Base-by-base conservation (phyloP, 805 yeast genomes). In the Nakazawaea pomicola region DNA sequence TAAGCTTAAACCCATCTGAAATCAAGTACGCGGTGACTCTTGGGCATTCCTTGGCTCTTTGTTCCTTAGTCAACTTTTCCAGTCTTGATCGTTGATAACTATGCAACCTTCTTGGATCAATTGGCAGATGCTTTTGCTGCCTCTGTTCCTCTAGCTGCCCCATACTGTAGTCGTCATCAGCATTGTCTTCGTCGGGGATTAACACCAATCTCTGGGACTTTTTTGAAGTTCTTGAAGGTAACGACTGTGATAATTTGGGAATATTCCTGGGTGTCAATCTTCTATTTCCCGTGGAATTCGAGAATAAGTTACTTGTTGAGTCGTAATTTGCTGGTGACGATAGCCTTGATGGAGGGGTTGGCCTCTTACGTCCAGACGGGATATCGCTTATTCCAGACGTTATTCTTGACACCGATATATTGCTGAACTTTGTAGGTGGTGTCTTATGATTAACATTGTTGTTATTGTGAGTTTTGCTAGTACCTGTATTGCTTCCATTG, bases 21-120 rank as follows among this genome's bases (percentile, higher is more conserved):
- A 90, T 82, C 49, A 88, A 76, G 61, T 91, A 91, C 1, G 98
- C 97, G 0, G 98, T 90, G 42, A 90, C 89, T 47, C 99, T 63
- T 30, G 95, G 79, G 49, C 83, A 72, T 46, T 79, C 83, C 21
- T 72, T 76, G 6, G 78, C 76, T 33, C 86, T 56, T 23, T 66
- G 65, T 29, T 79, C 85, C 49, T 73, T 79, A 28, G 75, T 70
- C 76, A 74, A 68, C 41, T 70, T 59, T 53, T 76, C 86, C 4
- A 80, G 84, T 34, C 61, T 51, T 4, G 68, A 58, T 35, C 67
- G 47, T 9, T 47, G 46, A 36, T 48, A 46, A 40, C 36, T 18
- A 37, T 48, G 30, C 38, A 45, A 16, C 47, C 50, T 17, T 37
- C 40, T 9, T 34, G 46, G 31, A 38, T 33, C 32, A 39, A 40